phyloP scores from a whole-genome alignment of 768 basidiomycete genomes.

The Suillus subaureus region DNA sequence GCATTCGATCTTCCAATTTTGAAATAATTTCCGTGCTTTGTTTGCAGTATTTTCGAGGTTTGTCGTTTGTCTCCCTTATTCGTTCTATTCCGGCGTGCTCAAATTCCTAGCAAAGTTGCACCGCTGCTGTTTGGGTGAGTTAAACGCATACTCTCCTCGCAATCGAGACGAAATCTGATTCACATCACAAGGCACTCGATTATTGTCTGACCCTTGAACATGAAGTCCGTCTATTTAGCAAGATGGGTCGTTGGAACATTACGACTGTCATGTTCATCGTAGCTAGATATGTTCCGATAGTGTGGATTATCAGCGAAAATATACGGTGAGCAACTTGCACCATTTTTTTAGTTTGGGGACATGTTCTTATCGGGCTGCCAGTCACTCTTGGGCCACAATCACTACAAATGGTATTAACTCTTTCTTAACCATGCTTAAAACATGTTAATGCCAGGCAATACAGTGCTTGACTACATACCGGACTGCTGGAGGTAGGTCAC shows the following conservation, averaged over 20 bases:
- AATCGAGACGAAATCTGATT: neutral
- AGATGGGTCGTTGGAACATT: slow-evolving; percentile 7
- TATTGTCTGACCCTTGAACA: slow-evolving; percentile 13
- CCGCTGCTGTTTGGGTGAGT: slow-evolving; percentile 12
- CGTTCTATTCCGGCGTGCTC: no score
- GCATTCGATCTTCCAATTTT: no score
- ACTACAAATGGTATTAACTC: neutral
- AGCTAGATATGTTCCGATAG: slow-evolving; percentile 14
- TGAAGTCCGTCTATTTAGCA: slow-evolving; percentile 12
- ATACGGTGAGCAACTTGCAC: slow-evolving; percentile 10
- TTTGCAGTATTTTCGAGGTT: no score
- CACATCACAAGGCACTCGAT: slow-evolving; percentile 7
- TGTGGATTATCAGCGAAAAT: slow-evolving; percentile 7
- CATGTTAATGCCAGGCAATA: neutral
- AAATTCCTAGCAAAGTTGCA: slow-evolving; percentile 4
- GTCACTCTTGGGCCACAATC: neutral
- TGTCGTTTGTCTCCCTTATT: no score
- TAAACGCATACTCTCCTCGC: neutral
- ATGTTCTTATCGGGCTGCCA: neutral
- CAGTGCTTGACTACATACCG: slow-evolving; percentile 14
- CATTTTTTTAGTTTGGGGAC: no score
- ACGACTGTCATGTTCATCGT: slow-evolving; percentile 12
- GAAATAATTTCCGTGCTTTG: no score
- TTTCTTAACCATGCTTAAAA: neutral
- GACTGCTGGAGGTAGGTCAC: slow-evolving; percentile 10